Conservation (phyloP, 371 early-diverging fungal species). For the Mucor mucedo region DNA sequence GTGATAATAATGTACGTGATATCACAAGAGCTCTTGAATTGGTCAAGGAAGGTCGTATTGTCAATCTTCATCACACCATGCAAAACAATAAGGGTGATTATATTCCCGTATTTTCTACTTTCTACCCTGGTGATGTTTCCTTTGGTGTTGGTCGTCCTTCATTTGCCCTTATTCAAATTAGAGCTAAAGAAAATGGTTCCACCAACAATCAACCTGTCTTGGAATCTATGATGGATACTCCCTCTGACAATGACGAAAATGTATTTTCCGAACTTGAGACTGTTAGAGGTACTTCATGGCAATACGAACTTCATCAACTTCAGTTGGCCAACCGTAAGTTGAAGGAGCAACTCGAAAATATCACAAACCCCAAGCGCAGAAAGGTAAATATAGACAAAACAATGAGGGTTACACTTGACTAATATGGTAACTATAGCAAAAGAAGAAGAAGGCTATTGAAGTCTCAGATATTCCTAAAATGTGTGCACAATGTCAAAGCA, state of each 20-base stretch:
- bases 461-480: conserved; percentile 36
- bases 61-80: conserved; percentile 44
- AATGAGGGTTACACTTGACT: background rate
- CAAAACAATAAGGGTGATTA: conserved; percentile 54
- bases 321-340: conserved; percentile 47
- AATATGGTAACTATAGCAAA: conserved; percentile 22
- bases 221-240: conserved; percentile 17
- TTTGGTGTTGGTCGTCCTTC: conserved; percentile 34
- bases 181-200: conserved; percentile 22
- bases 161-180: conserved; percentile 47
- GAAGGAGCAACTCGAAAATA: conserved; percentile 42
- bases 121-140: conserved; percentile 52
- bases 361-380: conserved; percentile 31
- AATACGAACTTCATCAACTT: conserved; percentile 58
- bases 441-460: conserved; percentile 32
- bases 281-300: conserved; percentile 53
- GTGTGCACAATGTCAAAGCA: conserved; percentile 69
- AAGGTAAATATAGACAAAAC: conserved; percentile 25
- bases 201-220: conserved; percentile 3
- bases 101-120: conserved; percentile 43
- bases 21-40: conserved; percentile 50
- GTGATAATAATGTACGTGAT: conserved; percentile 50
- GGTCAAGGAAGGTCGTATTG: conserved; percentile 46
- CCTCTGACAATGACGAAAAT: conserved; percentile 37
- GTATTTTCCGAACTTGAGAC: conserved; percentile 50